Evolutionary conservation across 1,284 basidiomycete species (phyloP), one percentile per base, ranked within the genome.

Genomic region (Schizopora paradoxa): DNA sequence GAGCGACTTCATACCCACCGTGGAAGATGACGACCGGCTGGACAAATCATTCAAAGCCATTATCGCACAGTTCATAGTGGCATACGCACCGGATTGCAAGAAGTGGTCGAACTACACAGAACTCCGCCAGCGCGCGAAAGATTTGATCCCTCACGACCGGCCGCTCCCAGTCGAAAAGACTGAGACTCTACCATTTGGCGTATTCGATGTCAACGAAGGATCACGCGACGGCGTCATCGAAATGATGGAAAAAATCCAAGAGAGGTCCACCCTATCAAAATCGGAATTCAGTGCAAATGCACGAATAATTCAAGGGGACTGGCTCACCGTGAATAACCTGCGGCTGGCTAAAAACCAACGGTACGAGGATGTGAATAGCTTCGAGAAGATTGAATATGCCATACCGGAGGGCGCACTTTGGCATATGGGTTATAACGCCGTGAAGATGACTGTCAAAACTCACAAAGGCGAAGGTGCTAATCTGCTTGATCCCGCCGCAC

Each of bases 401-500:
- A 31, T 43, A 18, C 46, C 47, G 25, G 10, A 43, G 26, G 46
- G 48, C 39, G 33, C 31, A 18, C 45, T 48, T 3, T 53, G 28
- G 8, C 51, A 53, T 28, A 41, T 43, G 43, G 57, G 52, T 14
- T 49, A 59, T 3, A 54, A 61, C 16, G 51, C 48, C 0, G 50
- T 52, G 3, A 51, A 58, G 41, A 49, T 49, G 43, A 27, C 59
- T 11, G 54, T 58, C 42, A 49, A 49, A 2, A 45, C 45, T 3
- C 59, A 61, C 29, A 41, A 51, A 21, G 59, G 58, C 2, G 26
- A 55, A 36, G 48, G 53, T 6, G 33, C 52, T 8, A 22, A 26
- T 5, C n/a, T n/a, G n/a, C n/a, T n/a, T n/a, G 58, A 61, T 47
- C 59, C 59, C 13, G 52, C 42, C 13, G 56, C 58, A 3, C 52